Percentiles rank a stretch among this genome's conserved stretches.
These are phyloP conservation scores for Ceratobasidium sp. DNA, from an alignment of 1,284 basidiomycete genomes.

Conservation along the genomic window DNA sequence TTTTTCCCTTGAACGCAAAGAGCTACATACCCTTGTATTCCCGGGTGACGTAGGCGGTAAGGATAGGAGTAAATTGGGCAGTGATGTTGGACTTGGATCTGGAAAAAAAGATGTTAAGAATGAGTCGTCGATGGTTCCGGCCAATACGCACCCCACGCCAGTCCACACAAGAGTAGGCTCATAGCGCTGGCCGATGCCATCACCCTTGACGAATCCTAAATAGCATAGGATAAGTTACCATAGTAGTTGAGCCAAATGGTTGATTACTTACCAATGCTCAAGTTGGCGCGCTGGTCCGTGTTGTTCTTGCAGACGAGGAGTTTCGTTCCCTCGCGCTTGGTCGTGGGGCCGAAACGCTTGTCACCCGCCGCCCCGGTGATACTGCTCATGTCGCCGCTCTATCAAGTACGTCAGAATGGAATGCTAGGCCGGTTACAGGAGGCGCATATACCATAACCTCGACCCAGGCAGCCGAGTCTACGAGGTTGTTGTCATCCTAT, in stretches of 20 bases:
- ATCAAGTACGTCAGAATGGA: background rate
- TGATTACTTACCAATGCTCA: conserved; percentile 38
- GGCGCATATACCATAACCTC: conserved; percentile 11
- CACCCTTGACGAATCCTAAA: conserved; percentile 31
- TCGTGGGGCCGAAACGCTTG: conserved; percentile 23
- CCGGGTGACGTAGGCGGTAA: conserved; percentile 32
- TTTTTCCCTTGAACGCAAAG: no score
- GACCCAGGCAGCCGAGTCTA: conserved; percentile 30
- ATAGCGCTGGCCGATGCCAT: conserved; percentile 30
- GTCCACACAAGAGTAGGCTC: conserved; percentile 16
- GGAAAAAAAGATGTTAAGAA: background rate
- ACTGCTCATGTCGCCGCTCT: conserved; percentile 39
- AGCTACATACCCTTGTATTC: background rate
- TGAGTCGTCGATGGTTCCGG: background rate
- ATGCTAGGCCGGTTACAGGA: background rate
- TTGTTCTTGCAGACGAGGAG: conserved; percentile 45
- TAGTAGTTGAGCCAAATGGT: background rate
- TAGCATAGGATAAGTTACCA: background rate
- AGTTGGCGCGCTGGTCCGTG: conserved; percentile 25
- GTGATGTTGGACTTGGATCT: conserved; percentile 38
- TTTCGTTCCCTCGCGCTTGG: conserved; percentile 23
- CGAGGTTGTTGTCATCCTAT: conserved; percentile 16
- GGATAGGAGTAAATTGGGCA: conserved; percentile 22
- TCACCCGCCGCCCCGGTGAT: background rate
- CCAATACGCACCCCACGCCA: conserved; percentile 21